Conservation (phyloP, 805 yeast genomes). For the Tetrapisispora arboricola region DNA sequence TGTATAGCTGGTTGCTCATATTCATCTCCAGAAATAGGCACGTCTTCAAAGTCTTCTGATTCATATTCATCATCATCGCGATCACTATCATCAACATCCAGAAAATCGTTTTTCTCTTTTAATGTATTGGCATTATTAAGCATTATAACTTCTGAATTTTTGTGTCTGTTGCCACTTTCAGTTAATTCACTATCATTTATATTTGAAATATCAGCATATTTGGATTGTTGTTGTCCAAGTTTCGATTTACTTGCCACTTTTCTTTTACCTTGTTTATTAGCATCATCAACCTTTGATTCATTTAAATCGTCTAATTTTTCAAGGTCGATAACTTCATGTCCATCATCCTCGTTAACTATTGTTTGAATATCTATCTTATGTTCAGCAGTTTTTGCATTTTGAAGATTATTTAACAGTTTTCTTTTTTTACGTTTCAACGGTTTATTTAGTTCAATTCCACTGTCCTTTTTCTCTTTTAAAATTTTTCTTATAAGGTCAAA, state of each 20-base stretch:
- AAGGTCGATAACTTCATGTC: background rate
- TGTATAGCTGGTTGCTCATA: conserved; percentile 9
- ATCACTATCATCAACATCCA: conserved; percentile 7
- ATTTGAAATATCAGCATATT: no score
- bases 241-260: background rate
- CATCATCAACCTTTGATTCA: no score
- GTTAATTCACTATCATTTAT: no score
- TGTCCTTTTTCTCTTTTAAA: conserved; percentile 15
- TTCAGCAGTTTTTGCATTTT: no score
- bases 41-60: conserved; percentile 22
- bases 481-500: conserved; percentile 25
- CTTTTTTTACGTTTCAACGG: conserved; percentile 14
- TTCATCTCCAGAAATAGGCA: conserved; percentile 4
- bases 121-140: no score
- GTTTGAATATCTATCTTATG: background rate
- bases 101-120: no score
- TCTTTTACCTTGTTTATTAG: no score
- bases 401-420: background rate
- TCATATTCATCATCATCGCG: conserved; percentile 18
- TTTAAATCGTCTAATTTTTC: background rate
- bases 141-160: no score
- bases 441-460: conserved; percentile 1
- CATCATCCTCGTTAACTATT: background rate
- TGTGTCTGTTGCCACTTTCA: no score
- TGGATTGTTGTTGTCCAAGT: no score